A percentile compares a stretch with the other conserved stretches of the same genome.
Conservation (phyloP, 441 rosid genomes). For the Euphorbia corollata region DNA sequence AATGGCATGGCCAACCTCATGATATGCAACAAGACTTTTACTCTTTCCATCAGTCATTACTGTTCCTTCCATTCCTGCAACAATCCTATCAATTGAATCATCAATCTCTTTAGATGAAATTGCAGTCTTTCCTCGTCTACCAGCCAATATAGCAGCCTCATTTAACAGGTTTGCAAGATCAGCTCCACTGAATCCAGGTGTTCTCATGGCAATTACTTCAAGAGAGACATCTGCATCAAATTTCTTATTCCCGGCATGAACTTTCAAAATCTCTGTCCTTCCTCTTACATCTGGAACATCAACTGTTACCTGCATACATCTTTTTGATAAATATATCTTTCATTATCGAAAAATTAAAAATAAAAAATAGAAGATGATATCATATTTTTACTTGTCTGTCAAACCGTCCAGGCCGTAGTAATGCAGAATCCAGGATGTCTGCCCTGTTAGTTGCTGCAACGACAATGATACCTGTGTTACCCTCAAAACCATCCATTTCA, state of each 20-base stretch:
- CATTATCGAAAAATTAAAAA: not conserved
- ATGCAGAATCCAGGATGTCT: conserved; percentile 86
- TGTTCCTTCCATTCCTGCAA: conserved; percentile 98
- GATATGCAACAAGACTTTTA: conserved; percentile 92
- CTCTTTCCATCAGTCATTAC: conserved; percentile 98
- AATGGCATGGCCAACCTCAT: conserved; percentile 89
- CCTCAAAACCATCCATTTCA: conserved; percentile 95
- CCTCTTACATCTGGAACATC: conserved; percentile 90
- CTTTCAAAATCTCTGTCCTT: conserved; percentile 84
- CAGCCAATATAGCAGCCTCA: conserved; percentile 93
- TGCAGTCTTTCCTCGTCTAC: conserved; percentile 82
- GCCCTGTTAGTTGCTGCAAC: conserved; percentile 92
- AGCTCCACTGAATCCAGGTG: conserved; percentile 95
- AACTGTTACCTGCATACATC: conserved; percentile 50
- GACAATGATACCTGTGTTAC: conserved; percentile 83
- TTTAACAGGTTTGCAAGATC: conserved; percentile 95
- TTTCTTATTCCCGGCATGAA: conserved; percentile 79
- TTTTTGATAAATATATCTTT: conserved; percentile 12
- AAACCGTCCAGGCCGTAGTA: conserved; percentile 85
- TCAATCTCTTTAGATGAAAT: conserved; percentile 87
- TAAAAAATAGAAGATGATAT: not conserved
- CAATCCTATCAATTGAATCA: conserved; percentile 93
- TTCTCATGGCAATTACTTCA: conserved; percentile 88
- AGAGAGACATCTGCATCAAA: conserved; percentile 82
- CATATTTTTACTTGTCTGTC: conserved; percentile 65